Evolutionary conservation across 768 basidiomycete species (phyloP), one percentile per base, ranked within the genome.

Genomic region (Leccinum ochraceum): DNA sequence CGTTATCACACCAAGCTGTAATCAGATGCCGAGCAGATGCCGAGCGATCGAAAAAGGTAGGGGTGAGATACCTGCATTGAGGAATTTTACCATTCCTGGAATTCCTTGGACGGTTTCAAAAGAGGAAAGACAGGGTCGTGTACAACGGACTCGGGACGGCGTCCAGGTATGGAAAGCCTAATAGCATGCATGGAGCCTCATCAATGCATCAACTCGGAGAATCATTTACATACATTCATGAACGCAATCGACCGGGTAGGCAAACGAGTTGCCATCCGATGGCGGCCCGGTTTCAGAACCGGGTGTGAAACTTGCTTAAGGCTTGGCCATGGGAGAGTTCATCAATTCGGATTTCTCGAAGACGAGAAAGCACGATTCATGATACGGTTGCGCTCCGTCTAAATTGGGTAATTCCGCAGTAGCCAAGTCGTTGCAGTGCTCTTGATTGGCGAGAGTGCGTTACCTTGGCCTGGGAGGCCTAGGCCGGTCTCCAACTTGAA

Each of bases 1-100:
- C 66, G 66, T 63, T 17, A 48, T 22, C 30, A 26, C 1, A 56
- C 66, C 66, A 67, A 68, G 66, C 67, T 68, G 67, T 65, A 53
- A 56, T 17, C 22, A 22, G 16, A 37, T 66, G 64, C 61, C 58
- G 61, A 44, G 28, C 3, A 1, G 6, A 13, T 58, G 65, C 65
- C 63, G 59, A 61, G 3, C 1, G 6, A 1, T 30, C 48, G 14
- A 2, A 62, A 65, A 55, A 36, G 60, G 65, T 0, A 65, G n/a
- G 10, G 9, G 34, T n/a, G 20, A 46, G 36, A 48, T 24, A 16
- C 39, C n/a, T 39, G 42, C 53, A 26, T 16, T 16, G 24, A 30
- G 26, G 28, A 7, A 17, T 22, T 7, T 17, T 32, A 22, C 7
- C 37, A 17, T 51, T 44, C 20, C 20, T 37, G 56, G 42, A 44